These are phyloP conservation scores for Oidiodendron maius DNA, from an alignment of 495 filamentous ascomycete species.

Conservation along the genomic window DNA sequence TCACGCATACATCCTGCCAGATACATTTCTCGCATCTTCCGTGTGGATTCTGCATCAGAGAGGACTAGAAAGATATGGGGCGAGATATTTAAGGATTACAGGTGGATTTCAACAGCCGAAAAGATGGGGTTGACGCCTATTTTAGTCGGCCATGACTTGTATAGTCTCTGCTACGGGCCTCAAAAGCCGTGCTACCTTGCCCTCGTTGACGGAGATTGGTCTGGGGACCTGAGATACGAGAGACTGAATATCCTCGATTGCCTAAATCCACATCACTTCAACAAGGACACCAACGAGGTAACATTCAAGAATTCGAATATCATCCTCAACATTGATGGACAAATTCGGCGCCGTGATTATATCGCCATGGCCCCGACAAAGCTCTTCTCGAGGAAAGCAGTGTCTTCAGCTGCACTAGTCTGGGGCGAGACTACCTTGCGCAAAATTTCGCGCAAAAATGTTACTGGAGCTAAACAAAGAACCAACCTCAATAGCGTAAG, in stretches of 20 bases:
- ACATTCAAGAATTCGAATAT: neutral
- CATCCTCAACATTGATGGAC: neutral
- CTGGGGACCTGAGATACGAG: neutral
- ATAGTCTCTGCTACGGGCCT: neutral
- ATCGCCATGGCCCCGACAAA: neutral
- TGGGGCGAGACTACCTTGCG: neutral
- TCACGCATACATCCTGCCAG: neutral
- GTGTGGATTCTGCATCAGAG: neutral
- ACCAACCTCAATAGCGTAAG: neutral
- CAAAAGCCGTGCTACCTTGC: neutral
- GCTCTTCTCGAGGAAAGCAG: neutral
- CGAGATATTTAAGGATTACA: neutral
- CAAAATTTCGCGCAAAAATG: neutral
- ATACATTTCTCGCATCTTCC: neutral
- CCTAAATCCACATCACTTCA: neutral
- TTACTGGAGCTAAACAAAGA: neutral
- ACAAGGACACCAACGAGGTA: neutral
- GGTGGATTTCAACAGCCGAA: neutral
- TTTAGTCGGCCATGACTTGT: neutral
- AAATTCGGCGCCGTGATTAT: neutral
- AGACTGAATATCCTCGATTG: neutral
- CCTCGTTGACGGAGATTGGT: neutral
- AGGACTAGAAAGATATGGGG: neutral
- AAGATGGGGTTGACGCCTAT: neutral
- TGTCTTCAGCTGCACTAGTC: neutral